Percentiles rank a stretch among this genome's conserved stretches.
These are phyloP conservation scores for Alternaria dauci DNA, from an alignment of 2,329 filamentous ascomycete genomes.

Conservation along the genomic window DNA sequence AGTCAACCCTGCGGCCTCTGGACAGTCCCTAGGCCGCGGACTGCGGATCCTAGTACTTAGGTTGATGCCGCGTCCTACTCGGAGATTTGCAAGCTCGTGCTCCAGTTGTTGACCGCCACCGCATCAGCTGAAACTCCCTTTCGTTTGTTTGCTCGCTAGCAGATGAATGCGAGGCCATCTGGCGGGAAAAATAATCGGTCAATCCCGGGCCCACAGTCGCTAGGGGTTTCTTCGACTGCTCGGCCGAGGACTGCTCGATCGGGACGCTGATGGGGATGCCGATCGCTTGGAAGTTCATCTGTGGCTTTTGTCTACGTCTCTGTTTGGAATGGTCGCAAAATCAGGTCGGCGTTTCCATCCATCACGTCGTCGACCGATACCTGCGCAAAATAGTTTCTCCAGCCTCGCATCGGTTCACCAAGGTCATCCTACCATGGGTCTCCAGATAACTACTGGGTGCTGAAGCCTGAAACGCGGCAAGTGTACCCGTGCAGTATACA, in stretches of 20 bases:
- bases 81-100: conserved; percentile 3
- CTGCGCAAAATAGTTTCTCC: neutral
- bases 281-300: conserved; percentile 10
- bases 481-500: neutral
- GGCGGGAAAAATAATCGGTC: neutral
- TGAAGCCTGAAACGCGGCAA: neutral
- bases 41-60: neutral
- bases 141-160: neutral
- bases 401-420: neutral
- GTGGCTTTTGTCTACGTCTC: conserved; percentile 6
- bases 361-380: neutral
- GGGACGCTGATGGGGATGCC: conserved; percentile 13
- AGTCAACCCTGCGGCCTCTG: conserved; percentile 10
- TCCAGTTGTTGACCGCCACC: conserved; percentile 6
- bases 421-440: neutral
- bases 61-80: neutral
- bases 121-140: conserved; percentile 1
- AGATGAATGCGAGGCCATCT: neutral
- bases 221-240: conserved; percentile 5
- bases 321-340: conserved; percentile 1
- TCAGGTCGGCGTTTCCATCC: conserved; percentile 2
- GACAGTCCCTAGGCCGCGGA: conserved; percentile 10
- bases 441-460: neutral
- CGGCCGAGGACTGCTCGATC: conserved; percentile 7
- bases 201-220: neutral